These are phyloP conservation scores for Butyriboletus loyo DNA, from an alignment of 768 basidiomycete genomes.

Conservation along the genomic window DNA sequence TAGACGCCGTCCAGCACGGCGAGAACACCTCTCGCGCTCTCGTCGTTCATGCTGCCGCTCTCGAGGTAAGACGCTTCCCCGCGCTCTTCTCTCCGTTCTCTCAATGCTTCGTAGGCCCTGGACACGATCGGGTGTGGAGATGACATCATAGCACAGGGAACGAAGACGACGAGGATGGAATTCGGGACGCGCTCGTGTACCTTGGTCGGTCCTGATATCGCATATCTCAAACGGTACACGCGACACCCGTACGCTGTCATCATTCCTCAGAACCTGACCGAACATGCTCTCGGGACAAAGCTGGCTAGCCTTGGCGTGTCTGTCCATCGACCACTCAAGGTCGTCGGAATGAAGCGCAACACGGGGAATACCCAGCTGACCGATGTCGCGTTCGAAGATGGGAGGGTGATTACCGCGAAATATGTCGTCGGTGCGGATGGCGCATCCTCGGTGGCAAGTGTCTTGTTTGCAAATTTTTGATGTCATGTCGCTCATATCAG, in stretches of 20 bases:
- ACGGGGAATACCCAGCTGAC: conserved; percentile 26
- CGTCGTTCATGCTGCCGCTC: conserved; percentile 50
- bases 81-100: too few relatives aligned
- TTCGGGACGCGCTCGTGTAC: conserved; percentile 32
- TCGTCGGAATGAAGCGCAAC: conserved; percentile 35
- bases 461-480: neutral
- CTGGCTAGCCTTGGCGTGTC: conserved; percentile 32
- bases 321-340: conserved; percentile 39
- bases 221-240: conserved; percentile 39
- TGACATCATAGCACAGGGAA: conserved; percentile 38
- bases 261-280: conserved; percentile 47
- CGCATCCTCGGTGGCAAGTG: conserved; percentile 41
- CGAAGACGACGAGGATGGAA: conserved; percentile 22
- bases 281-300: conserved; percentile 37
- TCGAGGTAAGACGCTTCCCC: conserved; percentile 37
- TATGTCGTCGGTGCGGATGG: conserved; percentile 57
- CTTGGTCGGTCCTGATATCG: conserved; percentile 33
- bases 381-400: conserved; percentile 47
- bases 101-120: conserved; percentile 25
- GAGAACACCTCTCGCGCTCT: conserved; percentile 45
- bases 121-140: conserved; percentile 44
- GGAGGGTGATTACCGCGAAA: conserved; percentile 39
- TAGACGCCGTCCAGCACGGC: conserved; percentile 38
- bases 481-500: neutral
- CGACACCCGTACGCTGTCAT: conserved; percentile 42